phyloP scores from a whole-genome alignment of 345 rosid species.

The Eucalyptus paniculata region DNA sequence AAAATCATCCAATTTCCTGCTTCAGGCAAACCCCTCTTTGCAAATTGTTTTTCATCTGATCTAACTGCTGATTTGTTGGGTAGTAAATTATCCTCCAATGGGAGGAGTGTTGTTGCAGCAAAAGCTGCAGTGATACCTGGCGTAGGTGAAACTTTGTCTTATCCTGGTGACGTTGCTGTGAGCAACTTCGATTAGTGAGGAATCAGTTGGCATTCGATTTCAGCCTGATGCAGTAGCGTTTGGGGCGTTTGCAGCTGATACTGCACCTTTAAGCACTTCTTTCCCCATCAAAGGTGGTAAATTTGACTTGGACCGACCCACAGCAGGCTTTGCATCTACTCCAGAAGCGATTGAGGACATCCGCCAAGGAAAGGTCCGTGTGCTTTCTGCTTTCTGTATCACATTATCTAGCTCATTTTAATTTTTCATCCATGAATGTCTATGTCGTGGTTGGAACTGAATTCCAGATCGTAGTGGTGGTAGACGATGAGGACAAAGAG shows the following conservation, averaged over 20 bases:
- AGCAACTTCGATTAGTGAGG: background rate
- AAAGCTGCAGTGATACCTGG: slow-evolving; percentile 45
- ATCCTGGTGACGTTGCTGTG: slow-evolving; percentile 13
- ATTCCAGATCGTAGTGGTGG: slow-evolving; percentile 71
- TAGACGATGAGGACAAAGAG: slow-evolving; percentile 83
- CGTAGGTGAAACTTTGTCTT: slow-evolving; percentile 36
- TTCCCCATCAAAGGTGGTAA: slow-evolving; percentile 43
- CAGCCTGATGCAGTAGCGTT: slow-evolving; percentile 26
- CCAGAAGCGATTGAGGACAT: slow-evolving; percentile 82
- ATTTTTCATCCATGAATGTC: background rate
- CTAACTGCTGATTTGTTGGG: slow-evolving; percentile 3
- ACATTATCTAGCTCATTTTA: background rate
- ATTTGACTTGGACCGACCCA: slow-evolving; percentile 58
- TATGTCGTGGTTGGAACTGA: background rate
- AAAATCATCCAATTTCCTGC: slow-evolving; percentile 9
- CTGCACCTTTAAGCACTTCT: slow-evolving; percentile 15
- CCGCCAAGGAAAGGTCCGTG: slow-evolving; percentile 74
- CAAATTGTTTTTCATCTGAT: slow-evolving; percentile 6
- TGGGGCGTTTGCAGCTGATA: slow-evolving; percentile 33
- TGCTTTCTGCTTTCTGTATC: background rate
- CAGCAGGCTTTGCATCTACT: slow-evolving; percentile 64
- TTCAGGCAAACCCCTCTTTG: slow-evolving; percentile 10
- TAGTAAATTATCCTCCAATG: slow-evolving; percentile 9
- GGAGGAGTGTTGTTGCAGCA: slow-evolving; percentile 16
- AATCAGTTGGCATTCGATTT: slow-evolving; percentile 2